Percentiles rank a stretch among this genome's conserved stretches.
phyloP scores from a whole-genome alignment of 2,329 filamentous ascomycete species.

The Scedosporium aurantiacum region DNA sequence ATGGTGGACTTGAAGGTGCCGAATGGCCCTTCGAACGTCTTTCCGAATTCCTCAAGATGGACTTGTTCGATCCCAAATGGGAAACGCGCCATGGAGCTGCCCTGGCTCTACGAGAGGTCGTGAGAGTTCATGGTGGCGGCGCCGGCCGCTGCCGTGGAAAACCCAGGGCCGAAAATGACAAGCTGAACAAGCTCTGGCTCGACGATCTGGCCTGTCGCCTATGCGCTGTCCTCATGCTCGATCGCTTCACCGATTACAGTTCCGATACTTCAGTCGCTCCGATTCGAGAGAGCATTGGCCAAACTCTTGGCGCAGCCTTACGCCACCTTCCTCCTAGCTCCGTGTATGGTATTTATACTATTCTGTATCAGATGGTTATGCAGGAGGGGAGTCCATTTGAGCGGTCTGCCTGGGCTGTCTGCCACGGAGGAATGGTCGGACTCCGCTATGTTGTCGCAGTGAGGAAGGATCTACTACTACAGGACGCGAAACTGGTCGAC shows the following conservation, averaged over 20 bases:
- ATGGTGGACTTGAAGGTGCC: slow-evolving; percentile 62
- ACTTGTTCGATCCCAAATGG: slow-evolving; percentile 89
- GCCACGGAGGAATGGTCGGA: slow-evolving; percentile 96
- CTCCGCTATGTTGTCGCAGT: slow-evolving; percentile 91
- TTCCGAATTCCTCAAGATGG: slow-evolving; percentile 86
- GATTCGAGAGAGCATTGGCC: slow-evolving; percentile 88
- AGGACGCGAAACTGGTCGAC: slow-evolving; percentile 78
- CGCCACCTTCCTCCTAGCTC: slow-evolving; percentile 70
- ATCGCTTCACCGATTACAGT: slow-evolving; percentile 95
- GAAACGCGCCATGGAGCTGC: slow-evolving; percentile 93
- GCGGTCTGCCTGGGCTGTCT: slow-evolving; percentile 79
- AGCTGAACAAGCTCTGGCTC: slow-evolving; percentile 73
- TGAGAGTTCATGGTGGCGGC: slow-evolving; percentile 81
- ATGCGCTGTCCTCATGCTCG: slow-evolving; percentile 92
- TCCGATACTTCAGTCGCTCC: slow-evolving; percentile 95
- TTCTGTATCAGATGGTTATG: slow-evolving; percentile 84
- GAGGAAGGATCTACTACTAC: slow-evolving; percentile 78
- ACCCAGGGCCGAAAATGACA: slow-evolving; percentile 62
- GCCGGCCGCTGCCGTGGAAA: slow-evolving; percentile 70
- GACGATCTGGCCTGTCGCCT: slow-evolving; percentile 92
- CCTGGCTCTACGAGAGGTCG: slow-evolving; percentile 84
- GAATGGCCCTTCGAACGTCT: slow-evolving; percentile 94
- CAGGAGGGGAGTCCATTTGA: slow-evolving; percentile 69
- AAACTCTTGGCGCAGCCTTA: slow-evolving; percentile 80
- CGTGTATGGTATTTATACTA: slow-evolving; percentile 73